Evolutionary conservation across 2,329 filamentous ascomycete species (phyloP).

Genomic region (Ophioceras dolichostomum): DNA sequence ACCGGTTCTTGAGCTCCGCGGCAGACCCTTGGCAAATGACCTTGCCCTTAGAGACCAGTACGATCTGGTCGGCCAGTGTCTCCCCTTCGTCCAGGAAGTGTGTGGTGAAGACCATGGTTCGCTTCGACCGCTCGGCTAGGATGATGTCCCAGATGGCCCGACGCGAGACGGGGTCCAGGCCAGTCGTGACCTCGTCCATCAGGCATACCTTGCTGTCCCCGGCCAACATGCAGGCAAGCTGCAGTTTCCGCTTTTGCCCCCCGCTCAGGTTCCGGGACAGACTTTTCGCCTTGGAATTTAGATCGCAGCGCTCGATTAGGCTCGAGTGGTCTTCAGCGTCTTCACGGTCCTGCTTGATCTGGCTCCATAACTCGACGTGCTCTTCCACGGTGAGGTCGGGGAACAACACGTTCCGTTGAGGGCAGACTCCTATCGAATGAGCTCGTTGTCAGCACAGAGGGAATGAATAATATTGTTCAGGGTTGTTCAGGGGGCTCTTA

Average conservation of each 20-base stretch:
- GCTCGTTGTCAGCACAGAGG: too few species aligned
- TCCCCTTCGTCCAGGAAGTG: constrained; percentile 94
- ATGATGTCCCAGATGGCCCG: constrained; percentile 93
- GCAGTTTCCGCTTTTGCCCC: constrained; percentile 84
- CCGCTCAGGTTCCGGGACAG: constrained; percentile 70
- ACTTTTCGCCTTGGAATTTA: constrained; percentile 61
- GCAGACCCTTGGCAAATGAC: constrained; percentile 75
- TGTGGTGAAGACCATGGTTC: constrained; percentile 80
- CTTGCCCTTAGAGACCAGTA: constrained; percentile 73
- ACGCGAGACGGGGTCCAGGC: constrained; percentile 74
- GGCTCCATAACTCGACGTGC: constrained; percentile 74
- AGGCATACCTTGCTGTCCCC: constrained; percentile 81
- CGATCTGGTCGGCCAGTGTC: constrained; percentile 77
- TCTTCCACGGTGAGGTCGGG: constrained; percentile 77
- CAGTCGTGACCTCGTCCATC: constrained; percentile 82
- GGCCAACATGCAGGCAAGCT: constrained; percentile 90
- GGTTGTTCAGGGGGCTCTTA: too few species aligned
- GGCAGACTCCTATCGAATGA: too few species aligned
- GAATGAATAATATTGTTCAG: too few species aligned
- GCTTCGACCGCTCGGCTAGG: constrained; percentile 64
- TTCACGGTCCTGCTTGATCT: constrained; percentile 54
- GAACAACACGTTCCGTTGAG: constrained; percentile 92
- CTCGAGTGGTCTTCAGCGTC: constrained; percentile 44
- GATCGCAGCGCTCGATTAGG: constrained; percentile 60
- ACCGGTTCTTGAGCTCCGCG: constrained; percentile 68